Base-by-base conservation (phyloP, 2,329 filamentous ascomycete genomes). In the Zymoseptoria tritici region DNA sequence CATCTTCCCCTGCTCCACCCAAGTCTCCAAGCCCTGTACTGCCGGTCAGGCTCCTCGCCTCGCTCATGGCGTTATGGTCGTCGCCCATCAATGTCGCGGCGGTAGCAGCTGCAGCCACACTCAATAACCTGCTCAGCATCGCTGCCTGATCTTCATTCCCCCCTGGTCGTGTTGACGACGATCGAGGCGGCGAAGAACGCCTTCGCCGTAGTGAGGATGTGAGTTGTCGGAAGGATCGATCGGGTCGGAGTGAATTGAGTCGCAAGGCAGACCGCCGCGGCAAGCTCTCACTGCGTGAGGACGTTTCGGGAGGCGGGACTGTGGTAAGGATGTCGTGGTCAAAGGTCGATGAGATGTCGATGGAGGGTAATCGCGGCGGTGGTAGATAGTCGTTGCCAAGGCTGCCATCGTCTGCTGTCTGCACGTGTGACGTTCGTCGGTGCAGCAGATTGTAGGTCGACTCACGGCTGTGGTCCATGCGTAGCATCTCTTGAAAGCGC, bases 41-140 rank as follows among this genome's bases (percentile, higher is more conserved):
- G 24, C 78, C 79, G 3, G 80, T 80, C 53, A 83, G 70, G 58
- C 79, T 78, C 59, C 83, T 78, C 13, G 83, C 79, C 65, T 83
- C 81, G 24, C 82, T 78, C 53, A 84, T 74, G 2, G 80, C 78
- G 59, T 81, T 79, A 52, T 81, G 79, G 63, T 83, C 77, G 46
- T 81, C 80, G n/a, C 84, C 84, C 63, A 85, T 85, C 46, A 87
- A 76, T 58, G 85, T 85, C 52, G 84, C 83, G 56, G 85, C 85
- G 46, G 85, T 86, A 11, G 84, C 83, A 49, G 83, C 81, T 13
- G 85, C 85, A 29, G 85, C 84, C 21, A 85, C 79, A 53, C 85
- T 85, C 19, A 87, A 75, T 29, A 87, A 77, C 50, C 83, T 78
- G 51, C 84, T 85, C 31, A 87, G 74, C 68, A 80, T 76, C n/a